Percentiles rank a stretch among this genome's conserved stretches.
phyloP scores from a whole-genome alignment of 179 eudicot genomes.

The Silene vulgaris region DNA sequence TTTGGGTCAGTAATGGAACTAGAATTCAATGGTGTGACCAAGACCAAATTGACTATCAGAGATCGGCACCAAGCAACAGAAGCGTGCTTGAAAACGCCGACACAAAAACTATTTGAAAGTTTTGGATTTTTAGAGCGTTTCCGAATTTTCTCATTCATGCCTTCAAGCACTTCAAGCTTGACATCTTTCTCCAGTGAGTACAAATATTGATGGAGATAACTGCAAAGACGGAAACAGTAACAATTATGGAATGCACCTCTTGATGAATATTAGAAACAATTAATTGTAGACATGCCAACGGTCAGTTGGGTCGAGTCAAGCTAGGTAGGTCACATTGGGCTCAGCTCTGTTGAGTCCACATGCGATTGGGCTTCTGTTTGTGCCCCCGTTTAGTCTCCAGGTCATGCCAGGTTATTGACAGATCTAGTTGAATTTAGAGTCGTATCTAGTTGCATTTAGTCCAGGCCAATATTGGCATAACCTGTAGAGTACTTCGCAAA shows the following conservation, averaged over 20 bases:
- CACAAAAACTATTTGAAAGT: constrained; percentile 60
- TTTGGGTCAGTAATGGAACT: constrained; percentile 32
- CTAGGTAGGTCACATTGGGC: not conserved
- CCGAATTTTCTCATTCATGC: constrained; percentile 78
- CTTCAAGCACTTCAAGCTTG: constrained; percentile 82
- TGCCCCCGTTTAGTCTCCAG: not conserved
- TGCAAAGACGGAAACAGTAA: constrained; percentile 26
- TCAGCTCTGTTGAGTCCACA: not conserved
- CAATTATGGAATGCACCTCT: constrained; percentile 13
- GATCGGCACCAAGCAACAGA: constrained; percentile 89
- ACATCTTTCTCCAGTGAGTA: constrained; percentile 64
- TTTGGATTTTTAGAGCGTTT: constrained; percentile 93
- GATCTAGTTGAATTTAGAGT: not conserved
- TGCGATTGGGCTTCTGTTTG: no score
- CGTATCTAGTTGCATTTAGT: not conserved
- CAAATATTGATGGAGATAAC: constrained; percentile 74
- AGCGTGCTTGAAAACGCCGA: constrained; percentile 74
- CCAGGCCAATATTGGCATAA: not conserved
- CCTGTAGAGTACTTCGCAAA: not conserved
- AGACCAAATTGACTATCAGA: constrained; percentile 64
- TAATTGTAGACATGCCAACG: not conserved
- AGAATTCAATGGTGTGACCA: constrained; percentile 58
- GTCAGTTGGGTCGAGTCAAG: not conserved
- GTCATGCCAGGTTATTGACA: not conserved
- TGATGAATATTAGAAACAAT: not conserved